These are phyloP conservation scores for Dioszegia hungarica DNA, from an alignment of 768 basidiomycete species.

Conservation along the genomic window DNA sequence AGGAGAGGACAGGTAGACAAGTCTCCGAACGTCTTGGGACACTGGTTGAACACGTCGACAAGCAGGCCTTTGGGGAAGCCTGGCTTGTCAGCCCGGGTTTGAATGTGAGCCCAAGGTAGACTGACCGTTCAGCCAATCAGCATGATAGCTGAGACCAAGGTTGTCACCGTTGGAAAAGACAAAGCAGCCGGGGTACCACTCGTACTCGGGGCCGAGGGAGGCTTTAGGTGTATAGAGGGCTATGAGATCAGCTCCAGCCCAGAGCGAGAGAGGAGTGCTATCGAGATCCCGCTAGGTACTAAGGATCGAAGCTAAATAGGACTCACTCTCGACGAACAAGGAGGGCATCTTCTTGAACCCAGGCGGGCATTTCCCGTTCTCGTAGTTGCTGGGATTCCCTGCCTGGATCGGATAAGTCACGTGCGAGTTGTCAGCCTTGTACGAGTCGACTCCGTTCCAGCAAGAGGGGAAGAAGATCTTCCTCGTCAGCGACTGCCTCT, in stretches of 20 bases:
- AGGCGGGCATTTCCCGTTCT: slow-evolving; percentile 21
- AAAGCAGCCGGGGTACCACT: slow-evolving; percentile 35
- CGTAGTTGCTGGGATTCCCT: slow-evolving; percentile 10
- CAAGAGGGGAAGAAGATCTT: slow-evolving; percentile 28
- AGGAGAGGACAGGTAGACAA: slow-evolving; percentile 9
- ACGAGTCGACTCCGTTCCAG: slow-evolving; percentile 31
- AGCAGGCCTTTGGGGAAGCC: slow-evolving; percentile 25
- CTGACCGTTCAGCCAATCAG: slow-evolving; percentile 33
- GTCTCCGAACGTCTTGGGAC: slow-evolving; percentile 6
- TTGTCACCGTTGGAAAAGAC: slow-evolving; percentile 28
- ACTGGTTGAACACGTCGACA: slow-evolving; percentile 23
- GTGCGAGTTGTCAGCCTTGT: slow-evolving; percentile 22
- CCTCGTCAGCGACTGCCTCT: neutral
- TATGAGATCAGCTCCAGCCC: neutral
- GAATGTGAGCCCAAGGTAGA: neutral
- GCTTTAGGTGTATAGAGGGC: slow-evolving; percentile 16
- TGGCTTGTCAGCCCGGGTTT: neutral
- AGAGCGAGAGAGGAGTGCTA: neutral
- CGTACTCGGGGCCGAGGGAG: slow-evolving; percentile 21
- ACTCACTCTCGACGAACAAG: slow-evolving; percentile 30
- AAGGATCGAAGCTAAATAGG: too few relatives aligned
- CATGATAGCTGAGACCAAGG: slow-evolving; percentile 22
- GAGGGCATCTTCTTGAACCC: slow-evolving; percentile 21
- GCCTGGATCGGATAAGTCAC: too few relatives aligned
- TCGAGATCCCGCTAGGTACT: too few relatives aligned